phyloP scores from a whole-genome alignment of 148 eudicot species.

The Fagopyrum esculentum region DNA sequence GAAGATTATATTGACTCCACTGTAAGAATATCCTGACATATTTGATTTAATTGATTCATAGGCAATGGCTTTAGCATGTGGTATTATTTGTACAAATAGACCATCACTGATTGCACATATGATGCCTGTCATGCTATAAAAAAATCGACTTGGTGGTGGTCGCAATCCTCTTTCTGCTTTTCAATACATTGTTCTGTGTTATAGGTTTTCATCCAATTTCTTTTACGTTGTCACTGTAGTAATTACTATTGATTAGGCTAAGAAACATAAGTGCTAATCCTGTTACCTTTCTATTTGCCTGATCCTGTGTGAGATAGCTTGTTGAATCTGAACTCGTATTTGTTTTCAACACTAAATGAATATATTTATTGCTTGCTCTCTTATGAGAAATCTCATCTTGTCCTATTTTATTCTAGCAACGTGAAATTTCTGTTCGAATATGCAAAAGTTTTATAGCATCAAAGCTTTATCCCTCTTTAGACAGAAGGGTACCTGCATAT shows the following conservation, averaged over 20 bases:
- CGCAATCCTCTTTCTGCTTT: not conserved
- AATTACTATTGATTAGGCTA: not conserved
- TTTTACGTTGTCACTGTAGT: not conserved
- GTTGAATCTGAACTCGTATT: not conserved
- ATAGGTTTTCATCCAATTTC: not conserved
- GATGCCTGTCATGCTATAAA: not conserved
- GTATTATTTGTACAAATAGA: not conserved
- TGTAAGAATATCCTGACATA: constrained; percentile 19
- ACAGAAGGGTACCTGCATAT: not conserved
- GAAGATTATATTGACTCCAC: constrained; percentile 19
- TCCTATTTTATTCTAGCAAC: not conserved
- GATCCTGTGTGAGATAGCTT: not conserved
- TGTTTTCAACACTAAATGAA: not conserved
- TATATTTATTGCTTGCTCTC: not conserved
- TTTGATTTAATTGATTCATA: not conserved
- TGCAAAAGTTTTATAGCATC: not conserved
- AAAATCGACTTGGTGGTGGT: too few species aligned
- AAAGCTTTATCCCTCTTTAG: not conserved
- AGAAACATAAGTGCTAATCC: not conserved
- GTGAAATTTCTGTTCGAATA: not conserved
- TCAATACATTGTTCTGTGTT: not conserved
- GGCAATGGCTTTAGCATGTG: not conserved
- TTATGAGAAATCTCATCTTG: not conserved
- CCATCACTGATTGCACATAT: not conserved
- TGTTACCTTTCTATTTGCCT: not conserved